Evolutionary conservation across 345 rosid species (phyloP), one percentile per base, ranked within the genome.

Genomic region (Erysimum cheiranthoides): DNA sequence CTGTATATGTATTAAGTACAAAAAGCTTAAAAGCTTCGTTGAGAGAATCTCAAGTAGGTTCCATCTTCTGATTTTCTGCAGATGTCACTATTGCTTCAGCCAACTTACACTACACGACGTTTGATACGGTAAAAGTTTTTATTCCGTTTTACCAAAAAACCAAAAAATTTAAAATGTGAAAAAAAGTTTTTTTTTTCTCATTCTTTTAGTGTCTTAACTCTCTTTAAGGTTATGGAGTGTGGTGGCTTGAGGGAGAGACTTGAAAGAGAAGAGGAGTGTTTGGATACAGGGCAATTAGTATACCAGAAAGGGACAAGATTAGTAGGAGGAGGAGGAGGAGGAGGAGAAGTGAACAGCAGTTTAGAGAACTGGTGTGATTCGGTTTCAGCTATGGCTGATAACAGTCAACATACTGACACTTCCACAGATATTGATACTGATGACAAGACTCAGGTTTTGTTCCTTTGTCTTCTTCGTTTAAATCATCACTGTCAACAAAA

Each of bases 351-450:
- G 79, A 66, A 67, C 54, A 81, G 65, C 60, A 62, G 76, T 70
- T 45, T 84, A 72, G 97, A 90, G 86, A 93, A 86, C 76, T 89
- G 98, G 97, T 92, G 86, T 40, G 97, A 93, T 39, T 79, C 82
- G 69, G 77, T 78, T 59, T 93, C 95, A 72, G 92, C 84, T 57
- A 82, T 89, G 82, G 93, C 86, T 30, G 96, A 88, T 78, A 85
- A 86, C 76, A 88, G 97, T 89, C 98, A 88, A 77, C 97, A 91
- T 71, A 93, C 98, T 80, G 98, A 91, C 85, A 89, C 97, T 80
- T 91, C 97, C 38, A 91, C 97, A 78, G 98, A 91, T 84, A 79
- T 88, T 65, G 97, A 91, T 79, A 86, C 85, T 68, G 98, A 93
- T 81, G 92, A 93, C 68, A 93, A 77, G 80, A 73, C 82, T 84